phyloP scores from a whole-genome alignment of 345 rosid genomes.

The Moricandia arvensis region DNA sequence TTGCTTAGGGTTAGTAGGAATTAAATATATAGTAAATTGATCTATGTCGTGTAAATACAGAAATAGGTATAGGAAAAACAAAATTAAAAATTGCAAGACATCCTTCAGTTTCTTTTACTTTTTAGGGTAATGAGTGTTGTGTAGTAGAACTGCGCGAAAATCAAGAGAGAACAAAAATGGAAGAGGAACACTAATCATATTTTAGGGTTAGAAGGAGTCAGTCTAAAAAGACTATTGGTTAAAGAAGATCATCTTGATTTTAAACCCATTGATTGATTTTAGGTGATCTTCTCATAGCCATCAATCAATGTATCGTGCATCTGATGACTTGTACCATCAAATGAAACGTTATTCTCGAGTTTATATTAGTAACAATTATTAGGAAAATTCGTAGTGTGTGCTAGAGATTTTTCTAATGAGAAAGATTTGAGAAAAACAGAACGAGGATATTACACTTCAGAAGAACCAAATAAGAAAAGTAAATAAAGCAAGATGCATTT shows the following conservation, averaged over 20 bases:
- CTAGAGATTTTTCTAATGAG: slow-evolving; percentile 21
- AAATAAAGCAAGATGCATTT: background rate
- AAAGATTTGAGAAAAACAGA: background rate
- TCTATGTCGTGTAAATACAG: background rate
- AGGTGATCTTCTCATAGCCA: slow-evolving; percentile 33
- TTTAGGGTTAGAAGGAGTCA: slow-evolving; percentile 30
- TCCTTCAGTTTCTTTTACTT: slow-evolving; percentile 25
- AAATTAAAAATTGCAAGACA: slow-evolving; percentile 8
- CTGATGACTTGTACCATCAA: slow-evolving; percentile 37
- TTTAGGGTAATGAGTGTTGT: slow-evolving; percentile 40
- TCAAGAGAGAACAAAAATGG: slow-evolving; percentile 28
- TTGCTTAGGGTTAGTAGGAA: slow-evolving; percentile 13
- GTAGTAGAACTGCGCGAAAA: slow-evolving; percentile 27
- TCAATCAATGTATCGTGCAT: slow-evolving; percentile 25
- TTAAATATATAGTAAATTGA: background rate
- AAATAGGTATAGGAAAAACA: background rate
- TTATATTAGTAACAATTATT: slow-evolving; percentile 1
- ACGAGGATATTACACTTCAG: background rate
- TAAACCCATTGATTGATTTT: slow-evolving; percentile 34
- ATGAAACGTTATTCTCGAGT: slow-evolving; percentile 25
- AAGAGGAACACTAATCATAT: slow-evolving; percentile 23
- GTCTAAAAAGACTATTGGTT: slow-evolving; percentile 35
- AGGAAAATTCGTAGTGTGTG: slow-evolving; percentile 17
- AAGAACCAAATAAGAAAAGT: background rate
- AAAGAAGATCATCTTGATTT: slow-evolving; percentile 32